These are phyloP conservation scores for Arachis stenosperma DNA, from an alignment of 306 rosid species.

Conservation along the genomic window DNA sequence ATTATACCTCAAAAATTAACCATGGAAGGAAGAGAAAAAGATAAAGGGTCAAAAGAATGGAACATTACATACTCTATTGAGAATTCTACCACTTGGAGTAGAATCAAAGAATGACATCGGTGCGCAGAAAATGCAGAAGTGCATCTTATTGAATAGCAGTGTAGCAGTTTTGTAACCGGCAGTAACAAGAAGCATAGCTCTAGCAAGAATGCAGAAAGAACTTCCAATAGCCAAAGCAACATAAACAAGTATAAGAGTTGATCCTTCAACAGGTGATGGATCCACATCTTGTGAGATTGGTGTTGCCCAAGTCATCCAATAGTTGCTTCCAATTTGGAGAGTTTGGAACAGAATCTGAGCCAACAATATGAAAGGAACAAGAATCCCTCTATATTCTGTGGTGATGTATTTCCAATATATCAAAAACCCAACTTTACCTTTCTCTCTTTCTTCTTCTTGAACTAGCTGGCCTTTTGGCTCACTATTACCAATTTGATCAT, in stretches of 20 bases:
- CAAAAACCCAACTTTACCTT: slow-evolving; percentile 72
- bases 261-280: slow-evolving; percentile 47
- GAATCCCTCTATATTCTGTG: slow-evolving; percentile 77
- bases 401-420: slow-evolving; percentile 80
- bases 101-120: slow-evolving; percentile 93
- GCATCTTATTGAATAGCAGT: slow-evolving; percentile 79
- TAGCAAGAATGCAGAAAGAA: slow-evolving; percentile 59
- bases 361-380: slow-evolving; percentile 76
- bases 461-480: slow-evolving; percentile 71
- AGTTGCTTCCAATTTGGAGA: slow-evolving; percentile 90
- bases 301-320: slow-evolving; percentile 96
- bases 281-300: slow-evolving; percentile 64
- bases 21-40: neutral
- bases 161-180: slow-evolving; percentile 77
- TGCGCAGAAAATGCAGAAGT: slow-evolving; percentile 71
- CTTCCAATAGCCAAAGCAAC: slow-evolving; percentile 75
- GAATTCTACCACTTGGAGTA: slow-evolving; percentile 85
- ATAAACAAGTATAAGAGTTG: slow-evolving; percentile 60
- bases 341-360: slow-evolving; percentile 65
- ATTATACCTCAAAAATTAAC: neutral
- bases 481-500: slow-evolving; percentile 39
- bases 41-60: neutral
- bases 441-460: slow-evolving; percentile 93
- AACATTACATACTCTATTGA: slow-evolving; percentile 62
- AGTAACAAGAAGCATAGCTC: slow-evolving; percentile 54